Base-by-base conservation (phyloP, 495 filamentous ascomycete genomes). In the Xylaria intraflava region DNA sequence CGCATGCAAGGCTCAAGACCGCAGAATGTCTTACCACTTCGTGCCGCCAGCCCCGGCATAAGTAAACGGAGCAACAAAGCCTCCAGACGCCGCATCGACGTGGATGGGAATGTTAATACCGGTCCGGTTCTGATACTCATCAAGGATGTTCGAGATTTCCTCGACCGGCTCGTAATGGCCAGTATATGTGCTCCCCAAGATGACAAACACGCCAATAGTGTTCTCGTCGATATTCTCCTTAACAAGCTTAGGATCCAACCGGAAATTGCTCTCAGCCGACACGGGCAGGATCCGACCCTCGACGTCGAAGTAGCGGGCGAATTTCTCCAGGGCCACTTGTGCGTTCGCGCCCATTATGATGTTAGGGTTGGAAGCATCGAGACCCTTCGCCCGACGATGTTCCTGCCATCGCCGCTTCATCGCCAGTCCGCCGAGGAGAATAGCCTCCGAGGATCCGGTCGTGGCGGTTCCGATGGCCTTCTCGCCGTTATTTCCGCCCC, bases 331-430 rank as follows among this genome's bases (percentile, higher is more conserved):
- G 3, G 85, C 85, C 6, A 89, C 86, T 62, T 89, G 86, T 14
- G 85, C 84, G 64, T 90, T 90, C 17, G 83, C 75, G 1, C 86
- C 86, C 85, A 90, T 88, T 55, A 89, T 71, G 60, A 89, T 88
- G 63, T 89, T 90, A 6, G 86, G 85, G 30, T 74, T 78, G 8
- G 65, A 68, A 0, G 77, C 78, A 27, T 86, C 80, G 41, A 87
- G 84, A 3, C 84, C 83, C 45, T 77, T 75, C 1, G 70, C 72
- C 40, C 71, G 67, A 22, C 84, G 72, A 51, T 76, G 77, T 59
- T 88, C 83, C 64, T 88, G 85, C 87, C 86, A 89, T 6, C 83
- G 74, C 5, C 85, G 75, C 73, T 89, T 89, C 86, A 90, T 88
- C 7, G 87, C 85, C 43, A 89, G 67, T 3, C 86, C 87, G 14